phyloP scores from a whole-genome alignment of 2,329 filamentous ascomycete genomes.

The Cucurbitaria berberidis region DNA sequence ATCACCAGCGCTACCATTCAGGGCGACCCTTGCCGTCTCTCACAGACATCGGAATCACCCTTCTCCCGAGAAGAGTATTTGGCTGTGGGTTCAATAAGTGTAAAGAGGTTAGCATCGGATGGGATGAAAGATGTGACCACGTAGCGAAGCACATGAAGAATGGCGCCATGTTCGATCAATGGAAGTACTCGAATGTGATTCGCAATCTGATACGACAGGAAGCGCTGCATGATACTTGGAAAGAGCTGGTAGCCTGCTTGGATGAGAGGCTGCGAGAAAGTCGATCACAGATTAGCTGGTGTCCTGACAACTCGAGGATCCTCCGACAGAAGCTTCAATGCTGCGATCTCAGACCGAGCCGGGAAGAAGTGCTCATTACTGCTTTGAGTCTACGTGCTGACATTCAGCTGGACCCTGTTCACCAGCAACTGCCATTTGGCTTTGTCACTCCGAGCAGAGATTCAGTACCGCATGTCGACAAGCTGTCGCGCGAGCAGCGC shows the following conservation, averaged over 20 bases:
- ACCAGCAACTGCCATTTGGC: conserved; percentile 40
- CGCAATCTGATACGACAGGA: conserved; percentile 48
- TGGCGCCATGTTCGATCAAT: conserved; percentile 41
- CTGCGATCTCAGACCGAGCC: conserved; percentile 45
- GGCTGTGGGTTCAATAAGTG: conserved; percentile 50
- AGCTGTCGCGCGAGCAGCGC: conserved; percentile 40
- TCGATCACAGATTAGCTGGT: conserved; percentile 48
- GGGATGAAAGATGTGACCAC: conserved; percentile 49
- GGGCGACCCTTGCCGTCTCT: conserved; percentile 43
- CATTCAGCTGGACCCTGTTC: conserved; percentile 33
- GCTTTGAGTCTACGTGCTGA: conserved; percentile 46
- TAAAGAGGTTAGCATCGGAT: conserved; percentile 48
- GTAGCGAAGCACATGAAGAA: conserved; percentile 50
- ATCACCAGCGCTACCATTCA: conserved; percentile 47
- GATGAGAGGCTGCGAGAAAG: conserved; percentile 42
- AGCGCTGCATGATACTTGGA: conserved; percentile 46
- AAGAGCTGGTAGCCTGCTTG: conserved; percentile 42
- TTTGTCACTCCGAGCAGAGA: conserved; percentile 46
- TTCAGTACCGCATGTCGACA: conserved; percentile 41
- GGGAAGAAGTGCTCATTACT: conserved; percentile 46
- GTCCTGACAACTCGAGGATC: conserved; percentile 44
- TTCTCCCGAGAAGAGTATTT: conserved; percentile 44
- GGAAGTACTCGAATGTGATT: conserved; percentile 49
- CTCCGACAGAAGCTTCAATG: conserved; percentile 48
- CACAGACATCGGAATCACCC: conserved; percentile 44